These are phyloP conservation scores for Nectriaceae sp. DNA, from an alignment of 2,329 filamentous ascomycete species.

Conservation along the genomic window DNA sequence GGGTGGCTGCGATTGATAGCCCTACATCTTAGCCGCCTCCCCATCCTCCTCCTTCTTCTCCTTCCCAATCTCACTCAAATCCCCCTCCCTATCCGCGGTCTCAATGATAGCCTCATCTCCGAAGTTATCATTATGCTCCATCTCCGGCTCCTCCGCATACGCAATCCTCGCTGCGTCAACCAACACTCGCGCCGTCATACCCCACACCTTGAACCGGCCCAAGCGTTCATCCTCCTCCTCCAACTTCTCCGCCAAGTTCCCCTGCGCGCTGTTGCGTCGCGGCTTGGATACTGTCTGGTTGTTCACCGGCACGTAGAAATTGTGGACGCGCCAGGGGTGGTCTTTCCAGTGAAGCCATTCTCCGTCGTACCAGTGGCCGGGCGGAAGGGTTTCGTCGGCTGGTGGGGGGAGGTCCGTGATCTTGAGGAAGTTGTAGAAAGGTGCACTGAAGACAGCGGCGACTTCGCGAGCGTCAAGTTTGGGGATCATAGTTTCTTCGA, in stretches of 20 bases:
- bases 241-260: conserved; percentile 43
- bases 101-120: conserved; percentile 57
- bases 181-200: conserved; percentile 89
- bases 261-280: conserved; percentile 41
- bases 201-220: conserved; percentile 81
- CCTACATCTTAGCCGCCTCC: conserved; percentile 36
- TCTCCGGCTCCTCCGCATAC: conserved; percentile 80
- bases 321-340: conserved; percentile 80
- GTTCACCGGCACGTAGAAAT: conserved; percentile 84
- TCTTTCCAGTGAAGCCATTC: conserved; percentile 80
- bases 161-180: conserved; percentile 86
- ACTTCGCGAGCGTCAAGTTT: conserved; percentile 87
- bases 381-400: conserved; percentile 41
- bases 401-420: conserved; percentile 55
- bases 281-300: conserved; percentile 70
- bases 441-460: conserved; percentile 88
- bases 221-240: conserved; percentile 49
- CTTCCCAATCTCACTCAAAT: conserved; percentile 45
- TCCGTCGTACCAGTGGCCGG: conserved; percentile 80
- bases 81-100: conserved; percentile 46
- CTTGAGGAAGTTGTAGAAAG: conserved; percentile 80
- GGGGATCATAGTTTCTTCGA: conserved; percentile 74
- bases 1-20: too few relatives aligned
- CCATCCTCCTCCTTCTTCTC: conserved; percentile 28
- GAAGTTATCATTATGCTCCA: conserved; percentile 64